phyloP scores from a whole-genome alignment of 108 stramenopile species.

The Licmophora abbreviata region DNA sequence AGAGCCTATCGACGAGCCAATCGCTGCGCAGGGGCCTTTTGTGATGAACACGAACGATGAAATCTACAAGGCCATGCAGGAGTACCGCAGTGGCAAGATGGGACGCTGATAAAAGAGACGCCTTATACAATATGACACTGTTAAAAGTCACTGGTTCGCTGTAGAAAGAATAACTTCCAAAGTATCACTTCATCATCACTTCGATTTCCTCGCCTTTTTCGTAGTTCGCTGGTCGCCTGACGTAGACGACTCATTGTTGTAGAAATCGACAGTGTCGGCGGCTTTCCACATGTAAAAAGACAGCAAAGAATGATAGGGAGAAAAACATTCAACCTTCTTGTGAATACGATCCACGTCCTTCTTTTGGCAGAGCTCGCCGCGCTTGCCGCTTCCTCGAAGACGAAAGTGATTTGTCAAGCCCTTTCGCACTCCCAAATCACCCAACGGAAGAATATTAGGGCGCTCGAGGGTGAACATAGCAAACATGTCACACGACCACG shows the following conservation, averaged over 20 bases:
- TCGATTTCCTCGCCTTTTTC: too few relatives aligned
- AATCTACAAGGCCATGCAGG: conserved; percentile 67
- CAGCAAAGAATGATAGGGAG: conserved; percentile 33
- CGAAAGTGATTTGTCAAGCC: conserved; percentile 35
- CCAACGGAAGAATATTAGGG: conserved; percentile 43
- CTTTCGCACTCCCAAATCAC: conserved; percentile 55
- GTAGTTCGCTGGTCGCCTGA: too few relatives aligned
- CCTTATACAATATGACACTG: too few relatives aligned
- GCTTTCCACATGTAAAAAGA: conserved; percentile 48
- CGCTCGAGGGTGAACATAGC: conserved; percentile 40
- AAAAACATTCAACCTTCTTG: conserved; percentile 13
- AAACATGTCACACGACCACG: conserved; percentile 66
- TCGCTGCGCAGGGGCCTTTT: conserved; percentile 88
- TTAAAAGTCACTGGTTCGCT: too few relatives aligned
- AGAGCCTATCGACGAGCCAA: conserved; percentile 73
- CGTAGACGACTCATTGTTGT: too few relatives aligned
- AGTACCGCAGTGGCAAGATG: conserved; percentile 69
- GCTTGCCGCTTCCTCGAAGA: conserved; percentile 12
- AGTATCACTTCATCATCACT: too few relatives aligned
- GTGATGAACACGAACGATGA: conserved; percentile 90
- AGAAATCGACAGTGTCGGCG: conserved; percentile 25
- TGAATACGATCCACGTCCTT: conserved; percentile 26
- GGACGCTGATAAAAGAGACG: too few relatives aligned
- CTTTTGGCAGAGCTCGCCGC: conserved; percentile 21
- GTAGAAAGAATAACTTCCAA: too few relatives aligned